These are phyloP conservation scores for Epichloe uncinata DNA, from an alignment of 2,329 filamentous ascomycete genomes.

Conservation along the genomic window DNA sequence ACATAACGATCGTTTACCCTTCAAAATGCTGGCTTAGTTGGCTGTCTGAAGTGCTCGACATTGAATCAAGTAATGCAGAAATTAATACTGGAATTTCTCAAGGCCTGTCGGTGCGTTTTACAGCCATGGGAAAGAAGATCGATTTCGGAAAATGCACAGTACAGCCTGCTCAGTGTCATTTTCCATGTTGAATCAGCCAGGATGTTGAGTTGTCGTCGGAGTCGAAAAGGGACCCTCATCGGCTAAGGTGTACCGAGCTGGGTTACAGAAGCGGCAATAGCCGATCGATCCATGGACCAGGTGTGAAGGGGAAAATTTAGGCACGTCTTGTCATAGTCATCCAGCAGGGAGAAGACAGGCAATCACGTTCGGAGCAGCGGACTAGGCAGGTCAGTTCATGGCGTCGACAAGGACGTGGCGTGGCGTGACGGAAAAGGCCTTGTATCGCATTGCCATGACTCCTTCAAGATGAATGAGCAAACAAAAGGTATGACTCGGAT, in stretches of 20 bases:
- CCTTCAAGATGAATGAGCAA: background rate
- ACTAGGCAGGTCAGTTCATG: background rate
- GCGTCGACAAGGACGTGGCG: background rate
- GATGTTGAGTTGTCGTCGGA: background rate
- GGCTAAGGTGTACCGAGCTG: background rate
- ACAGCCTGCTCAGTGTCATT: no score
- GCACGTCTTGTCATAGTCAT: no score
- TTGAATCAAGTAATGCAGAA: no score
- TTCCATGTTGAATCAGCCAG: no score
- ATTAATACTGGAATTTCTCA: no score
- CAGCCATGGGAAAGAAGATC: no score
- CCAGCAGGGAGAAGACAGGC: background rate
- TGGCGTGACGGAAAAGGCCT: background rate
- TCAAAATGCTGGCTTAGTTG: no score
- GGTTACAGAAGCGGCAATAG: background rate
- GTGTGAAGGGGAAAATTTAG: no score
- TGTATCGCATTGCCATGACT: background rate
- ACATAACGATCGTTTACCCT: no score
- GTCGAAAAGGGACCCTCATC: background rate
- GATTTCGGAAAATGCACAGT: no score
- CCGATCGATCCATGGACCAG: background rate
- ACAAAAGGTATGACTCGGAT: background rate
- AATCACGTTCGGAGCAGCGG: background rate
- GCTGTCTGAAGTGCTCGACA: no score
- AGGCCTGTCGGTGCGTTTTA: no score